These are phyloP conservation scores for Hypholoma sublateritium DNA, from an alignment of 768 basidiomycete genomes.

Conservation along the genomic window DNA sequence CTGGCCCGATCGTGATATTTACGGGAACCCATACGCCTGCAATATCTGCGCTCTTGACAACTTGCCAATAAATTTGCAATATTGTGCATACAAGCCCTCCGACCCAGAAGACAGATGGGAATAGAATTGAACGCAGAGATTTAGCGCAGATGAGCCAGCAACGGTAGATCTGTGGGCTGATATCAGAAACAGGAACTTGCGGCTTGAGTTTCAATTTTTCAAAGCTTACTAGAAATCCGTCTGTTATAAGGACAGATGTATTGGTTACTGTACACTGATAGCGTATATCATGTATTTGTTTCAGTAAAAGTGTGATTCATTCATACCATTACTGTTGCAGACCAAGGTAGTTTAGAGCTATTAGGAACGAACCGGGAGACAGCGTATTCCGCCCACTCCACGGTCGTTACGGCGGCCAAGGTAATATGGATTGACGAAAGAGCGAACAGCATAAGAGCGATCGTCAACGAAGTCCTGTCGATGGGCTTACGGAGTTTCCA, in stretches of 20 bases:
- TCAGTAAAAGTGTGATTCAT: neutral
- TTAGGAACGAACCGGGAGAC: neutral
- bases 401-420: constrained; percentile 4
- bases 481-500: constrained; percentile 7
- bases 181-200: no score
- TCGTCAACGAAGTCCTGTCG: neutral
- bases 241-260: constrained; percentile 5
- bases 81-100: constrained; percentile 4
- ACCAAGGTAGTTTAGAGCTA: constrained; percentile 2
- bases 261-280: constrained; percentile 7
- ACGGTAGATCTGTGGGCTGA: neutral
- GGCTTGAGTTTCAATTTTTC: no score
- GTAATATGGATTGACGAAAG: constrained; percentile 7
- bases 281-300: neutral
- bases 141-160: constrained; percentile 8
- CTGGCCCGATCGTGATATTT: neutral
- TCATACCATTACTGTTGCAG: constrained; percentile 9
- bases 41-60: neutral
- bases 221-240: constrained; percentile 8
- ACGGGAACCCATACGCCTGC: neutral
- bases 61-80: constrained; percentile 5
- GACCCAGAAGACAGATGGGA: constrained; percentile 9
- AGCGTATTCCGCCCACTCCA: neutral
- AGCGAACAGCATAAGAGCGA: constrained; percentile 1
- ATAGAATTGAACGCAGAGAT: neutral